phyloP scores from a whole-genome alignment of 495 filamentous ascomycete species.

The Podospora tetraspora region DNA sequence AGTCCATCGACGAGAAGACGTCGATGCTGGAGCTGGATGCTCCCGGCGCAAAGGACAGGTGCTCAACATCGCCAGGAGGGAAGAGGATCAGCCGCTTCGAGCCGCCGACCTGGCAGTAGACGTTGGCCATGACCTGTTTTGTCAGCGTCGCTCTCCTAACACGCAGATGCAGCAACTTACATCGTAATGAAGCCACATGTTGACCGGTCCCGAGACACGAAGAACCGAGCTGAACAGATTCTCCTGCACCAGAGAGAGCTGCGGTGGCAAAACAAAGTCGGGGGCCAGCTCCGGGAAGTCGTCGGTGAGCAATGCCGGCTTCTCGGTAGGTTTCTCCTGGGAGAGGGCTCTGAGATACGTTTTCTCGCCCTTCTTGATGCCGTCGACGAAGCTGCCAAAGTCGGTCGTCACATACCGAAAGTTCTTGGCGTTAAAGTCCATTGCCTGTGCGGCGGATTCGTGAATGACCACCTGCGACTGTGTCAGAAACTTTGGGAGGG shows the following conservation, averaged over 20 bases:
- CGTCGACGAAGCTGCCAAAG: conserved; percentile 64
- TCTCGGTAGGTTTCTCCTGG: conserved; percentile 56
- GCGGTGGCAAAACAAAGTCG: conserved; percentile 66
- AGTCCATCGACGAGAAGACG: conserved; percentile 50
- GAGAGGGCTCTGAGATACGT: conserved; percentile 77
- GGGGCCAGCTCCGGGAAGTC: conserved; percentile 66
- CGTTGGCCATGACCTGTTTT: conserved; percentile 73
- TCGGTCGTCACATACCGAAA: conserved; percentile 66
- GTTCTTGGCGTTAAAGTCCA: conserved; percentile 81
- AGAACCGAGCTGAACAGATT: conserved; percentile 76
- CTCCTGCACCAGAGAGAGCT: conserved; percentile 52
- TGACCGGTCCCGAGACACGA: conserved; percentile 73
- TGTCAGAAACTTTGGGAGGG: conserved; percentile 3
- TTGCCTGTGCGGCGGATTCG: conserved; percentile 53
- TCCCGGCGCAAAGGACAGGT: conserved; percentile 66
- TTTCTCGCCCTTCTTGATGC: conserved; percentile 52
- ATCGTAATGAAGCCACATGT: conserved; percentile 92
- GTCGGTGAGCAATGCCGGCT: conserved; percentile 58
- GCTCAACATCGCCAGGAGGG: conserved; percentile 66
- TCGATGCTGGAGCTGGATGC: conserved; percentile 71
- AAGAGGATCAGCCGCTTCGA: conserved; percentile 69
- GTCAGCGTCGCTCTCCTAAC: background rate
- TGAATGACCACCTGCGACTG: conserved; percentile 61
- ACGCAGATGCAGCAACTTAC: conserved; percentile 38
- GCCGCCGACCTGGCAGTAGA: conserved; percentile 75